phyloP scores from a whole-genome alignment of 2,329 filamentous ascomycete species.

The Raffaelea albimanens region DNA sequence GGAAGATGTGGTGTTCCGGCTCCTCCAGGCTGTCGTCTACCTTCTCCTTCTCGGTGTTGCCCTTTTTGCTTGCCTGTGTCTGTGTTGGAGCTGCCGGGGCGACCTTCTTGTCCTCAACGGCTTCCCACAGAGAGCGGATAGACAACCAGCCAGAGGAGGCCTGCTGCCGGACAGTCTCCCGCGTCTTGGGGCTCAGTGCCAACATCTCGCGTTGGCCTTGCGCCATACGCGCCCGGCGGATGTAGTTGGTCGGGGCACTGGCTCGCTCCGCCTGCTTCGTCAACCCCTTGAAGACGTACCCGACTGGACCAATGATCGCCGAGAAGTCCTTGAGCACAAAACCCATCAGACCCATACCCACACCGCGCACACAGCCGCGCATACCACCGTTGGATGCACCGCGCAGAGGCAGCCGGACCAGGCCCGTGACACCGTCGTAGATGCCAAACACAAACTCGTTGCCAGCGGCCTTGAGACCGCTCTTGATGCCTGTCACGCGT shows the following conservation, averaged over 20 bases:
- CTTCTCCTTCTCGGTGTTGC: conserved; percentile 6
- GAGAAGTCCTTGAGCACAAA: conserved; percentile 57
- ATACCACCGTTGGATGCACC: conserved; percentile 46
- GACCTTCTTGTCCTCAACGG: conserved; percentile 21
- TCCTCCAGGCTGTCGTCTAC: not conserved
- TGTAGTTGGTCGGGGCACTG: conserved; percentile 40
- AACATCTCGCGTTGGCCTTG: conserved; percentile 43
- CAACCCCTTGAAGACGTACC: conserved; percentile 55
- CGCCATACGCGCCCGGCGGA: conserved; percentile 48
- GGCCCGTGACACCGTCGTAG: conserved; percentile 55
- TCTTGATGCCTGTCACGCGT: conserved; percentile 55
- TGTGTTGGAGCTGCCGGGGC: not conserved
- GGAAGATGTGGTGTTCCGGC: not conserved
- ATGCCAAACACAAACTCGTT: conserved; percentile 54
- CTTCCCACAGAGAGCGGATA: conserved; percentile 28
- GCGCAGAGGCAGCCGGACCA: conserved; percentile 49
- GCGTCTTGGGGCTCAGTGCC: conserved; percentile 23
- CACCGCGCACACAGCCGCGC: conserved; percentile 38
- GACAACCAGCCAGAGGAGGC: conserved; percentile 31
- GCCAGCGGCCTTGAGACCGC: conserved; percentile 51
- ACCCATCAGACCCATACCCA: conserved; percentile 54
- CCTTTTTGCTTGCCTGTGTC: not conserved
- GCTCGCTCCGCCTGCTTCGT: conserved; percentile 48
- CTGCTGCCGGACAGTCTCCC: conserved; percentile 18
- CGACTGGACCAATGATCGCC: conserved; percentile 49